Base-by-base conservation (phyloP, 2,329 filamentous ascomycete genomes). In the Aspergillus carbonarius region DNA sequence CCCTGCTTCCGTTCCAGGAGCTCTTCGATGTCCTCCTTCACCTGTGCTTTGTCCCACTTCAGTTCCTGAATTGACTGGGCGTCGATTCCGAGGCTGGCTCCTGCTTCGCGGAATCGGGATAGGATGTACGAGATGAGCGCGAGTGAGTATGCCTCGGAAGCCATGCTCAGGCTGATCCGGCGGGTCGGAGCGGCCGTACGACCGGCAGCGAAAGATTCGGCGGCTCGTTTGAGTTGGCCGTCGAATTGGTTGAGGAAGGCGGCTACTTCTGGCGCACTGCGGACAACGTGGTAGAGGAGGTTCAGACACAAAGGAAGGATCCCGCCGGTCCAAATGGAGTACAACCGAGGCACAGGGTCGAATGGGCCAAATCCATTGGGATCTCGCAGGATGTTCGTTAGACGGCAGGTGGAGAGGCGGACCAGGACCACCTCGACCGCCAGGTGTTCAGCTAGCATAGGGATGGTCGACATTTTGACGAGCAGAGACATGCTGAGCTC, bases 181-280 rank as follows among this genome's bases (percentile, higher is more conserved):
- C 85, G 83, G 10, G 80, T 76, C n/a, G 80, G 75, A 1, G 74
- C 70, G 12, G 40, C 25, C 9, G 70, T 68, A 35, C 76, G 74
- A 17, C 68, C 69, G 10, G 71, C 68, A 8, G 91, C 88, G 61
- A 98, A 87, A 1, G 89, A 84, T 52, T 87, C 85, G 7, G 89
- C 83, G 12, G 91, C 91, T 30, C 90, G 85, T 42, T 79, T 77
- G 9, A 99, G 82, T 59, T 98, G 87, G 48, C 87, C 84, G 10
- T 91, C 88, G 73, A 96, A 99, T 71, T 92, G 89, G 70, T 96
- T 96, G 27, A 99, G 82, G 71, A 98, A 96, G 58, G 88, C 88
- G 0, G 90, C 85, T 5, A 98, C 86, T 74, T 99, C 95, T 0
- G 88, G 86, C 0, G 92, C 93, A 1, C 91, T 89, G 1, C 87